Base-by-base conservation (phyloP, 2,329 filamentous ascomycete genomes). In the Amylocarpus encephaloides region DNA sequence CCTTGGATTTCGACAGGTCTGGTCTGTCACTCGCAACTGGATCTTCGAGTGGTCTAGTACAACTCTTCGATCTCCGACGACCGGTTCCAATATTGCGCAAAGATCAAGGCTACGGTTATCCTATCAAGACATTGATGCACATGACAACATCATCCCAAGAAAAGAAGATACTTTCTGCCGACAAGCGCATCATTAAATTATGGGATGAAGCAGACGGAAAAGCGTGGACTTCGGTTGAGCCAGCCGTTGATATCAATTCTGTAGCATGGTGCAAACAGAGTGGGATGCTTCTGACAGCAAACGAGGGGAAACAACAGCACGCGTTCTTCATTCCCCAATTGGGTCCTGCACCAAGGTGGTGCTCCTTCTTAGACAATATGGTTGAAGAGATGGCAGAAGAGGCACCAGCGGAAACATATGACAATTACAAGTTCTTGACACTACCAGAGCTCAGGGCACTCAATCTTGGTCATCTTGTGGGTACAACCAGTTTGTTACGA, bases 391-490 rank as follows among this genome's bases (percentile, higher is more conserved):
- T 98, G 89, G 92, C 92, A 7, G 92, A 97, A 66, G 82, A 85
- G 65, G 74, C 77, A 29, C 77, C 75, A 52, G 85, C 85, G 29
- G 85, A 93, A 61, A 88, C 93, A 9, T 98, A 98, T 73, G 93
- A 98, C 71, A 97, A 98, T 70, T 97, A 92, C 80, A 98, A 97
- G 71, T 98, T 98, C 79, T 75, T 98, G 65, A 95, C 92, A 1
- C 69, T 89, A 54, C 82, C 88, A 39, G 91, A 98, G 67, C 76
- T 98, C 47, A 86, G 87, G 61, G 81, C 85, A 33, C 79, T 98
- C 58, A 94, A 88, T 66, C 70, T 98, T 64, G 85, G 88, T 47
- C 92, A 97, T 66, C 76, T 98, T 43, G 79, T 98, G 50, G 92
- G 92, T 58, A 91, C 89, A 61, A 95, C 90, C 26, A 93, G 88